Percentiles rank a stretch among this genome's conserved stretches.
Conservation (phyloP, 306 rosid genomes). For the Trifolium pratense region DNA sequence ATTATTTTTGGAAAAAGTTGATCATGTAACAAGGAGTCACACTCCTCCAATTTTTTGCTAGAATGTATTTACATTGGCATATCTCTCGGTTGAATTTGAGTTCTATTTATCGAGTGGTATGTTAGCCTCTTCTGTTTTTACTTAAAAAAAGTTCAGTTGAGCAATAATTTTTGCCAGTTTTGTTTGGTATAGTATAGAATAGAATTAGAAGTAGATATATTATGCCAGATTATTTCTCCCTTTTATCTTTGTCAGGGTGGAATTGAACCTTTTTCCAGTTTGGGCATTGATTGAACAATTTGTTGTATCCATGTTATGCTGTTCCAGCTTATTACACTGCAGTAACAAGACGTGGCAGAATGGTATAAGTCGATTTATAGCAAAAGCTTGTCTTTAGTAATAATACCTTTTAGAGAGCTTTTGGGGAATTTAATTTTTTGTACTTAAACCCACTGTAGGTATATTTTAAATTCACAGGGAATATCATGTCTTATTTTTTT, state of each 20-base stretch:
- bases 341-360: conserved; percentile 37
- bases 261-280: conserved; percentile 61
- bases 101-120: background rate
- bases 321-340: conserved; percentile 48
- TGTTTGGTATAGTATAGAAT: conserved; percentile 20
- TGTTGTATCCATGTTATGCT: conserved; percentile 49
- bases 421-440: conserved; percentile 29
- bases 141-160: background rate
- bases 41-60: conserved; percentile 12
- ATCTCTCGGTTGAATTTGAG: conserved; percentile 14
- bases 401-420: conserved; percentile 26
- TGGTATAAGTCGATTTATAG: conserved; percentile 27
- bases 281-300: conserved; percentile 67
- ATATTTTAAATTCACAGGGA: conserved; percentile 31
- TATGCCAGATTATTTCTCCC: no score
- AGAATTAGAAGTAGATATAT: conserved; percentile 38
- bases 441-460: conserved; percentile 12
- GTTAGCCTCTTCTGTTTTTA: conserved; percentile 5
- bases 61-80: conserved; percentile 27
- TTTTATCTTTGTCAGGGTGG: conserved; percentile 54
- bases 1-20: conserved; percentile 18
- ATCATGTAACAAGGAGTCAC: background rate
- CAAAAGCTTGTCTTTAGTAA: conserved; percentile 22
- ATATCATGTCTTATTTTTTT: background rate
- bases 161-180: background rate